Evolutionary conservation across 2,329 filamentous ascomycete genomes (phyloP).

Genomic region (Aaosphaeria pasadenensis): DNA sequence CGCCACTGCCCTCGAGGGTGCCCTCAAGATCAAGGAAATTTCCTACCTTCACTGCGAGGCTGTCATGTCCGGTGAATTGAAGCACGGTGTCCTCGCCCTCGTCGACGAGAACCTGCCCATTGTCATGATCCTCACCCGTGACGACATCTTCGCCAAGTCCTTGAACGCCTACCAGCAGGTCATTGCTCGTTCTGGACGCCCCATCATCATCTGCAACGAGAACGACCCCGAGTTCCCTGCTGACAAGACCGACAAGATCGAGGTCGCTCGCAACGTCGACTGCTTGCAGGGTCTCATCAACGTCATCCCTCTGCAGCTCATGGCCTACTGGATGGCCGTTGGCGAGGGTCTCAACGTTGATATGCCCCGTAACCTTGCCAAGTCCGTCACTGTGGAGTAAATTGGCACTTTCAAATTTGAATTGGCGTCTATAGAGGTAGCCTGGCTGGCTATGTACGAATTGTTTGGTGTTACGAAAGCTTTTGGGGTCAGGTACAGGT

Average conservation of each 20-base stretch:
- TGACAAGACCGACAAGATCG: constrained; percentile 91
- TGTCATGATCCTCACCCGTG: constrained; percentile 98
- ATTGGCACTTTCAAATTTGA: constrained; percentile 7
- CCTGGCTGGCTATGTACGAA: constrained; percentile 22
- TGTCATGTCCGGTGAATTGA: constrained; percentile 99
- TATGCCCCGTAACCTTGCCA: constrained; percentile 97
- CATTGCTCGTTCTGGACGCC: constrained; percentile 90
- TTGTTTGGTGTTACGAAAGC: constrained; percentile 20
- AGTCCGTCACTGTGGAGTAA: constrained; percentile 98
- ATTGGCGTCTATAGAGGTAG: constrained; percentile 22
- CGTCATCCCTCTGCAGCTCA: constrained; percentile 94
- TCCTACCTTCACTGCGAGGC: constrained; percentile 99
- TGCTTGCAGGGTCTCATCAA: constrained; percentile 95
- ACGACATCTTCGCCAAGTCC: constrained; percentile 97
- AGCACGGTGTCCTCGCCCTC: constrained; percentile 95
- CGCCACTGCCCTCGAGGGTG: constrained; percentile 93
- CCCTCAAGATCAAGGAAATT: constrained; percentile 99
- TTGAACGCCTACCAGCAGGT: constrained; percentile 99
- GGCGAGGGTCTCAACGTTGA: constrained; percentile 95
- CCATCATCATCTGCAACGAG: constrained; percentile 97
- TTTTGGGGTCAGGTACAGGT: constrained; percentile 13
- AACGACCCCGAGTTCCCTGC: constrained; percentile 83
- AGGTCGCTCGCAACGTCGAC: constrained; percentile 94
- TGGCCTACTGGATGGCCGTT: constrained; percentile 98
- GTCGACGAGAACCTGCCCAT: constrained; percentile 98